A percentile compares a stretch with the other conserved stretches of the same genome.
Conservation (phyloP, 495 filamentous ascomycete genomes). For the Astrocystis sublimbata region DNA sequence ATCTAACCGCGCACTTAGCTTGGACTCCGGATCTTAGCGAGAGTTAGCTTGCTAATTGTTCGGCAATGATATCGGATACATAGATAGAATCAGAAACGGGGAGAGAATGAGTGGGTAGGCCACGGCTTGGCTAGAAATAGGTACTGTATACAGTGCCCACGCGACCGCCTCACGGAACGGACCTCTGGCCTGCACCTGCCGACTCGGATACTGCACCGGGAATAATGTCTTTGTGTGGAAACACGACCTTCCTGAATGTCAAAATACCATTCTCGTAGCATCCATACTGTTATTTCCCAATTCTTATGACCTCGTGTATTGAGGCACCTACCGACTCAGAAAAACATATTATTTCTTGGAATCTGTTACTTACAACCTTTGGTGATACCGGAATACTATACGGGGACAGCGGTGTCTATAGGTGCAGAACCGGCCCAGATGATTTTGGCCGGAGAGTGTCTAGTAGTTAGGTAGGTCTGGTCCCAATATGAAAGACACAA, state of each 20-base stretch:
- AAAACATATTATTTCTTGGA: background rate
- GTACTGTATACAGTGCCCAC: too few species aligned
- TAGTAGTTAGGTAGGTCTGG: background rate
- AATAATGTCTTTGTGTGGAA: background rate
- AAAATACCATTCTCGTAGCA: background rate
- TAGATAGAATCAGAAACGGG: too few species aligned
- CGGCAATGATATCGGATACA: background rate
- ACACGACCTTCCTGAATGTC: background rate
- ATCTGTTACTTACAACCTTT: background rate
- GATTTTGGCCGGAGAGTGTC: background rate
- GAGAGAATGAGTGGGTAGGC: too few species aligned
- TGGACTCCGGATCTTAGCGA: slow-evolving; percentile 1
- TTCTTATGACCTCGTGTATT: background rate
- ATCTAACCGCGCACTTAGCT: background rate
- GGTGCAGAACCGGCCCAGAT: background rate
- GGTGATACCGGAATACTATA: too few species aligned
- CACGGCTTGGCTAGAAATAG: too few species aligned
- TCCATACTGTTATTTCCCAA: background rate
- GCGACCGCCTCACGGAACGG: too few species aligned
- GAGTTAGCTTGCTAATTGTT: background rate
- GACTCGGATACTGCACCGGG: background rate
- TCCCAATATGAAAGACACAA: background rate
- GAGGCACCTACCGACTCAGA: background rate
- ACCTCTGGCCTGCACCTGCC: too few species aligned
- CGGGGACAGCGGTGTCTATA: background rate